These are phyloP conservation scores for Rubroboletus satanas DNA, from an alignment of 768 basidiomycete genomes.

Conservation along the genomic window DNA sequence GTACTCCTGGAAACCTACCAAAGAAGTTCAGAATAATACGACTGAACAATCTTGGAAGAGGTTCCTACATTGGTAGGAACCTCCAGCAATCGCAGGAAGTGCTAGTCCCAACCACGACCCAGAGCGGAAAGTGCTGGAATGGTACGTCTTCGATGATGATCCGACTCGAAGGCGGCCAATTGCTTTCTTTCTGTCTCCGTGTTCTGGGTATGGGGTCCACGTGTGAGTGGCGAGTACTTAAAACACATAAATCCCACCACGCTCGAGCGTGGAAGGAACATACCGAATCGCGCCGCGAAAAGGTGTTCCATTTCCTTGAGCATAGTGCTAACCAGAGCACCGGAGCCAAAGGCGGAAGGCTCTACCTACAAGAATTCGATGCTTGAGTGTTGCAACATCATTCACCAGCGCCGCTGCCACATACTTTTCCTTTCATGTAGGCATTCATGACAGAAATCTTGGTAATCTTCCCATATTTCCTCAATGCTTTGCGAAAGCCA, in stretches of 20 bases:
- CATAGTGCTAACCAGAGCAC: slow-evolving; percentile 57
- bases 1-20: slow-evolving; percentile 51
- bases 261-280: slow-evolving; percentile 20
- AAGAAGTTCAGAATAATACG: neutral
- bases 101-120: slow-evolving; percentile 72
- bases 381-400: neutral
- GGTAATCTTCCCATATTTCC: slow-evolving; percentile 82
- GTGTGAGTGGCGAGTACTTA: neutral
- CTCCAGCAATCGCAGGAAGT: slow-evolving; percentile 62
- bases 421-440: slow-evolving; percentile 79
- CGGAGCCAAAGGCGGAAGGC: slow-evolving; percentile 62
- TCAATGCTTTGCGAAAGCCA: slow-evolving; percentile 83
- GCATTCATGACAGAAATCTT: slow-evolving; percentile 66
- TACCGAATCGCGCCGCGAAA: slow-evolving; percentile 76
- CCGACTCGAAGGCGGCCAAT: slow-evolving; percentile 58
- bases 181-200: slow-evolving; percentile 79
- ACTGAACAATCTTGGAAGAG: neutral
- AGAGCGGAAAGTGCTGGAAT: slow-evolving; percentile 70
- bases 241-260: neutral
- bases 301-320: slow-evolving; percentile 72
- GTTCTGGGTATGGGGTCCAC: slow-evolving; percentile 32
- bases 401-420: neutral
- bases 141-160: slow-evolving; percentile 50
- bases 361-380: slow-evolving; percentile 48
- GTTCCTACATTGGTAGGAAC: slow-evolving; percentile 52